These are phyloP conservation scores for Lotus japonicus DNA, from an alignment of 306 rosid species.

Conservation along the genomic window DNA sequence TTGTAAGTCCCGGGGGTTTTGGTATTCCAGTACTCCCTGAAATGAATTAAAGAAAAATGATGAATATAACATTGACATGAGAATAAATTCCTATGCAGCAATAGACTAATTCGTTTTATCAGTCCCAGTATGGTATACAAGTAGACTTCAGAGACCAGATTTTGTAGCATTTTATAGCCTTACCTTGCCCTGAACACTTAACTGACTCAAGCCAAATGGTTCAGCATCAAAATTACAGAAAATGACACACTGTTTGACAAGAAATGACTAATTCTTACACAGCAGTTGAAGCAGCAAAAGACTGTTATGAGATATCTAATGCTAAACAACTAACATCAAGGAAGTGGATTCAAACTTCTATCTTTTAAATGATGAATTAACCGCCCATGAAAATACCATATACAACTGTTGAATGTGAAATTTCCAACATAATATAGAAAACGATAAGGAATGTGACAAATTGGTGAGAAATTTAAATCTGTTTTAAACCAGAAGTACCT, in stretches of 20 bases:
- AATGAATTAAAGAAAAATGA: not conserved
- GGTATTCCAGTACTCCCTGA: slow-evolving; percentile 84
- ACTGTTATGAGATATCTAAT: not conserved
- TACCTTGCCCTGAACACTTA: not conserved
- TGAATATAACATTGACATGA: not conserved
- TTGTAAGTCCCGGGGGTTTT: slow-evolving; percentile 69
- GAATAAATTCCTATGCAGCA: not conserved
- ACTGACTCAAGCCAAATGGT: not conserved
- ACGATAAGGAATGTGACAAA: not conserved
- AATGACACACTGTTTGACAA: not conserved
- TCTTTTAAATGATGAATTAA: not conserved
- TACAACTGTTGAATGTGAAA: not conserved
- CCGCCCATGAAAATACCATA: not conserved
- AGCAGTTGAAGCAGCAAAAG: not conserved
- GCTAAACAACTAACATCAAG: not conserved
- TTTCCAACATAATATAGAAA: not conserved
- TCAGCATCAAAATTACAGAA: not conserved
- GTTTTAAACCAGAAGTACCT: not conserved
- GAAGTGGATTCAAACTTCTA: not conserved
- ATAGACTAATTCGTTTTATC: not conserved
- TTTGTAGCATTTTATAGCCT: not conserved
- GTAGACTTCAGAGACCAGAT: not conserved
- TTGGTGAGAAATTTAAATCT: not conserved
- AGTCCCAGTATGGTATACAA: not conserved
- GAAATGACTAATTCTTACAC: not conserved